A percentile compares a stretch with the other conserved stretches of the same genome.
Conservation (phyloP, 148 eudicot species). For the Rheum nobile region DNA sequence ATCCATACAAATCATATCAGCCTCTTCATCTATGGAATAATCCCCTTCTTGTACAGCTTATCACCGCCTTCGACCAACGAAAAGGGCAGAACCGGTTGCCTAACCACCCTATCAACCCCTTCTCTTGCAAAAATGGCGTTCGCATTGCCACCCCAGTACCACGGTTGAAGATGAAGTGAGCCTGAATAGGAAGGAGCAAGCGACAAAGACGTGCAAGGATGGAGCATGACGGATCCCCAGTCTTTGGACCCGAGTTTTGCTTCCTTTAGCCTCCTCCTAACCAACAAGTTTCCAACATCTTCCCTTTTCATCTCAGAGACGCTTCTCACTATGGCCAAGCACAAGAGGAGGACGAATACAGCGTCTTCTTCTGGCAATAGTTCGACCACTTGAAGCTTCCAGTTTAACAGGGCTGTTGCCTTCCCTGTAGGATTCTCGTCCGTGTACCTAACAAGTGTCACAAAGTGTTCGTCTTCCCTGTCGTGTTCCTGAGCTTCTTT, state of each 20-base stretch:
- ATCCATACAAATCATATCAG: background rate
- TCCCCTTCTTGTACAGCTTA: constrained; percentile 54
- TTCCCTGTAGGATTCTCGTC: constrained; percentile 73
- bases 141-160: constrained; percentile 58
- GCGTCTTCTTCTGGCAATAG: constrained; percentile 81
- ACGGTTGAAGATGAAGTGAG: constrained; percentile 54
- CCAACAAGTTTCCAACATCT: constrained; percentile 62
- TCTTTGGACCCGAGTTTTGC: constrained; percentile 48
- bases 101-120: constrained; percentile 23
- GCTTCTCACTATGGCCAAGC: constrained; percentile 55
- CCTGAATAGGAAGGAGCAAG: constrained; percentile 11
- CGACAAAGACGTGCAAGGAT: constrained; percentile 26
- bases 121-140: constrained; percentile 36
- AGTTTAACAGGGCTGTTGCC: constrained; percentile 86
- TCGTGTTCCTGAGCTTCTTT: constrained; percentile 15
- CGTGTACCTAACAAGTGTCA: constrained; percentile 62
- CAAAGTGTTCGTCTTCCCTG: constrained; percentile 50
- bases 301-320: constrained; percentile 55
- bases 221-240: constrained; percentile 72
- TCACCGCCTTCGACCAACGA: constrained; percentile 80
- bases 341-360: constrained; percentile 53
- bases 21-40: constrained; percentile 17
- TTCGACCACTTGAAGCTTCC: constrained; percentile 68
- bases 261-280: constrained; percentile 63
- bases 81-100: constrained; percentile 25